phyloP scores from a whole-genome alignment of 2,329 filamentous ascomycete species.

The Venturia effusa region DNA sequence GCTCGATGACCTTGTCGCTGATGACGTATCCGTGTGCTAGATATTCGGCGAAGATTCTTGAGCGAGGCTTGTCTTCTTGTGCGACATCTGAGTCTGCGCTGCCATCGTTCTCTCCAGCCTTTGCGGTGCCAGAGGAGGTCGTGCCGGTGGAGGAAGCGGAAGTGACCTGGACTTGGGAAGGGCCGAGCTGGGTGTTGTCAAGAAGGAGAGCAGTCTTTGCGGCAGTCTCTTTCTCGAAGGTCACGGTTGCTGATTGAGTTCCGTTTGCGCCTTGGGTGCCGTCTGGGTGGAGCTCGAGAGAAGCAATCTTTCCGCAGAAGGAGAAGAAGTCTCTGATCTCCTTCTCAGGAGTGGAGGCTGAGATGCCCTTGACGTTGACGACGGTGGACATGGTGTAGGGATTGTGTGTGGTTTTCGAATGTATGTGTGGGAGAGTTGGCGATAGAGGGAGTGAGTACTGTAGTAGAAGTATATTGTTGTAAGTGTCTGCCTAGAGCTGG shows the following conservation, averaged over 20 bases:
- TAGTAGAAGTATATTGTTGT: neutral
- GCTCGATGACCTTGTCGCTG: conserved; percentile 65
- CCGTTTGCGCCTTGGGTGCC: conserved; percentile 15
- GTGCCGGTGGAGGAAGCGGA: conserved; percentile 49
- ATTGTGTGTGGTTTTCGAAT: neutral
- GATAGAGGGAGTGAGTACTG: neutral
- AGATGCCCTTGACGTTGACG: conserved; percentile 75
- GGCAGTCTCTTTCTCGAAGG: conserved; percentile 92
- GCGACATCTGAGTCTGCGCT: conserved; percentile 51
- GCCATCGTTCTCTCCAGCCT: conserved; percentile 36
- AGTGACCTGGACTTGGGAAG: conserved; percentile 64
- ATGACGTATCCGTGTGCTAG: conserved; percentile 74
- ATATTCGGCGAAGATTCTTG: conserved; percentile 91
- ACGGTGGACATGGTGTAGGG: neutral
- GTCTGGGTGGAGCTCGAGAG: conserved; percentile 59
- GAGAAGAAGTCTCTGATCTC: conserved; percentile 96
- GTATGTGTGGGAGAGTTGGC: neutral
- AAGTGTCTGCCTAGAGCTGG: neutral
- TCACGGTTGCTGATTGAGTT: conserved; percentile 77
- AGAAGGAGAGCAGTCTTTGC: conserved; percentile 94
- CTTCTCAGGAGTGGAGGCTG: conserved; percentile 68
- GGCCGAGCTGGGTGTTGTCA: conserved; percentile 89
- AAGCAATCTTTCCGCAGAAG: conserved; percentile 87
- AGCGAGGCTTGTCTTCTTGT: conserved; percentile 94
- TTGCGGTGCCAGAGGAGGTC: conserved; percentile 28